Base-by-base conservation (phyloP, 257 asterid species). In the Jacaranda mimosifolia region DNA sequence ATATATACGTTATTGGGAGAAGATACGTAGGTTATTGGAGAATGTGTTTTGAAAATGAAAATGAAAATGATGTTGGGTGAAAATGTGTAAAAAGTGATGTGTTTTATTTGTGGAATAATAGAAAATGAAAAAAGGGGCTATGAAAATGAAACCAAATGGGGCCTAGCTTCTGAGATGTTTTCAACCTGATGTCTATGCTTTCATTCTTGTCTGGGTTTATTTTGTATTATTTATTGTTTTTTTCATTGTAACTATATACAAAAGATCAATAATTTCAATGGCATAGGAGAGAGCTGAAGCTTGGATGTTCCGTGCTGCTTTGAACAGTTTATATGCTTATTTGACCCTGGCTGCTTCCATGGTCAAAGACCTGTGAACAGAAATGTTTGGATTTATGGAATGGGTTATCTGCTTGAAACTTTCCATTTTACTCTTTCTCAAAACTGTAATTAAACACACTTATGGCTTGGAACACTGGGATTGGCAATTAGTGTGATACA, bases 301-400 rank as follows among this genome's bases (percentile, higher is more conserved):
- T 72, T 56, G 46, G 56, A 74, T 38, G 59, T 76, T 9, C 36
- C 46, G 52, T 58, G 63, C 77, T 70, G 82, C 57, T 65, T 19
- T 38, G n/a, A 65, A 36, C 64, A 38, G 12, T n/a, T 11, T 60
- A 11, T 39, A 60, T 70, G 71, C 57, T 36, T 36, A 43, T 45
- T n/a, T 45, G 18, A 36, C 45, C 21, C 12, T 57, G 17, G 39
- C 43, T 59, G 14, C 75, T 57, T 81, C 32, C 52, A 36, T 70
- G 63, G 32, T 66, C 60, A 81, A 19, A 26, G 38, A 46, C 43
- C 52, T 43, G 43, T 48, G 65, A 35, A 74, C 42, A 55, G 59
- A 9, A 17, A 38, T 26, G 18, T 58, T 65, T 36, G 19, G 26
- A 65, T 39, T 56, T 57, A 18, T 45, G 76, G 19, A 51, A 51